phyloP scores from a whole-genome alignment of 345 rosid species.

The Pelargonium nanum region DNA sequence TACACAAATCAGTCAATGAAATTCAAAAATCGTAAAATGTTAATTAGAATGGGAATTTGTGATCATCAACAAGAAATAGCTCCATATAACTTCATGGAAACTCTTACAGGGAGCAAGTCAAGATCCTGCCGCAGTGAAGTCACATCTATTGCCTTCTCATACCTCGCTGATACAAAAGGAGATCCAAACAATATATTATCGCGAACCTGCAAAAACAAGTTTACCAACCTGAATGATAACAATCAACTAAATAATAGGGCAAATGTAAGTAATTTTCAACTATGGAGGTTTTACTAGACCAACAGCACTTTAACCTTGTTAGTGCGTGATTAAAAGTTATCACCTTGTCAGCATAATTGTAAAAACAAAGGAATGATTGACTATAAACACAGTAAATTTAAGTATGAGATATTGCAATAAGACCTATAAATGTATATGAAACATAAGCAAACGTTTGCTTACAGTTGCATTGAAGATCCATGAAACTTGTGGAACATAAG shows the following conservation, averaged over 20 bases:
- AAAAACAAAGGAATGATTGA: neutral
- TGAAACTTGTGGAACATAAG: conserved; percentile 98
- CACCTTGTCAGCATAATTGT: neutral
- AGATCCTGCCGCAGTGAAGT: conserved; percentile 91
- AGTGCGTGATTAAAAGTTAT: no score
- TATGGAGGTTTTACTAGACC: neutral
- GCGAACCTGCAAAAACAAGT: conserved; percentile 49
- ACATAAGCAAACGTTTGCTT: conserved; percentile 12
- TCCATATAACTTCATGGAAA: conserved; percentile 9
- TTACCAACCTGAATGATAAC: neutral
- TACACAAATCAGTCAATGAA: conserved; percentile 11
- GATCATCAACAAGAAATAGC: conserved; percentile 11
- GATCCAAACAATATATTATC: conserved; percentile 92
- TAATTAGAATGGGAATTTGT: conserved; percentile 1
- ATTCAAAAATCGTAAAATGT: neutral
- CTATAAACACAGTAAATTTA: neutral
- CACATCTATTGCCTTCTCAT: conserved; percentile 76
- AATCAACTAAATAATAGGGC: neutral
- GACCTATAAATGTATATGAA: neutral
- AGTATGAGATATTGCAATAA: neutral
- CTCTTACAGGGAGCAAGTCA: conserved; percentile 76
- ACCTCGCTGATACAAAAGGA: conserved; percentile 61
- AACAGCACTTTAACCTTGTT: neutral
- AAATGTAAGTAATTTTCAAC: neutral
- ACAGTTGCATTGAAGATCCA: conserved; percentile 99